Conservation (phyloP, 2,329 filamentous ascomycete genomes). For the Phialocephala sp. region DNA sequence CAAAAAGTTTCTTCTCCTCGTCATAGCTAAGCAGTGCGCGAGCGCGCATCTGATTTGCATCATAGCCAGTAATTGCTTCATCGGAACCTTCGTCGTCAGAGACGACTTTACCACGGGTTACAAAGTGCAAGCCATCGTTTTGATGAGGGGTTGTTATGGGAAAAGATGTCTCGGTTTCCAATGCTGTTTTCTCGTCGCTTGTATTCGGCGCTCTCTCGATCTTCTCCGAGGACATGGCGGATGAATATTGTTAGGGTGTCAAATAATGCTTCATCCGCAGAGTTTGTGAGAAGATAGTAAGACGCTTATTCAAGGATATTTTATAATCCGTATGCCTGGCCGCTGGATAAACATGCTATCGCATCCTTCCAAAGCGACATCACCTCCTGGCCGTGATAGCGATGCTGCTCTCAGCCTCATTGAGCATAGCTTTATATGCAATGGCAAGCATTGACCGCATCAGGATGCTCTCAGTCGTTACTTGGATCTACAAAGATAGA, state of each 20-base stretch:
- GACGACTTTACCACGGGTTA: slow-evolving; percentile 16
- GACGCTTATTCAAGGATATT: not conserved
- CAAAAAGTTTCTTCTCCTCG: slow-evolving; percentile 22
- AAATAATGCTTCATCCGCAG: not conserved
- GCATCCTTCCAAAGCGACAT: not conserved
- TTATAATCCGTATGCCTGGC: too few relatives aligned
- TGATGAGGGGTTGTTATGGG: not conserved
- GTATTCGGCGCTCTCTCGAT: not conserved
- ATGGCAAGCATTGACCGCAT: not conserved
- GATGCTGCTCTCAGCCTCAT: not conserved
- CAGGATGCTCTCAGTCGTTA: not conserved
- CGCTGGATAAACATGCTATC: not conserved
- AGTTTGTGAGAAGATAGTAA: not conserved
- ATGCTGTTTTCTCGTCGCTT: not conserved
- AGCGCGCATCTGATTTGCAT: slow-evolving; percentile 42
- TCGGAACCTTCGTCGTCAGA: slow-evolving; percentile 15
- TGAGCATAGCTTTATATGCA: not conserved
- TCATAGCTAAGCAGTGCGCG: slow-evolving; percentile 38
- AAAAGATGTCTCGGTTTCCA: not conserved
- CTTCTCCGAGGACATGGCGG: slow-evolving; percentile 1
- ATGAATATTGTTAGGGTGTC: not conserved
- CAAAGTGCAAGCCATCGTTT: slow-evolving; percentile 16
- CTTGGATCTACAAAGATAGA: not conserved
- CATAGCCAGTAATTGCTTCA: slow-evolving; percentile 36
- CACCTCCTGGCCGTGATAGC: not conserved